Evolutionary conservation across 768 basidiomycete species (phyloP).

Genomic region (Lentinula sp.): DNA sequence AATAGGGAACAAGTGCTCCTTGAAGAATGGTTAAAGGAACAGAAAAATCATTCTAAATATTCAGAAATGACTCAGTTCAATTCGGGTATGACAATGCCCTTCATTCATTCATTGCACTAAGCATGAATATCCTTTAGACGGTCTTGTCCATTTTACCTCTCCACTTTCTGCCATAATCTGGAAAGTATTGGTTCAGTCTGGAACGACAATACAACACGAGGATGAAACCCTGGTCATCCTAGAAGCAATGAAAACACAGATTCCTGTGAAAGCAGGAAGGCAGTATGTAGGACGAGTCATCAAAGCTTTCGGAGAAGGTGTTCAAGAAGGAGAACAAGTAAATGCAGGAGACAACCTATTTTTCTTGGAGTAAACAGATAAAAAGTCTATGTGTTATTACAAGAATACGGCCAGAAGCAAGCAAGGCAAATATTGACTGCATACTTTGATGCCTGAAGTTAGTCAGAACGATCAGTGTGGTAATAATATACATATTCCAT

Average conservation of each 20-base stretch:
- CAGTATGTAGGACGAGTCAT: slow-evolving; percentile 40
- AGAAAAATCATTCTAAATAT: neutral
- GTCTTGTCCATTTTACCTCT: neutral
- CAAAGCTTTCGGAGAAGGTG: slow-evolving; percentile 29
- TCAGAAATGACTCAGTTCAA: neutral
- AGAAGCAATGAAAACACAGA: slow-evolving; percentile 66
- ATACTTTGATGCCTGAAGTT: neutral
- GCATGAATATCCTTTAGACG: neutral
- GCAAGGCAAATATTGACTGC: neutral
- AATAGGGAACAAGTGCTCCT: neutral
- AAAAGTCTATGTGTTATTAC: neutral
- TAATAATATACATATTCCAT: neutral
- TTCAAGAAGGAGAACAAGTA: slow-evolving; percentile 39
- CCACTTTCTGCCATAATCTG: neutral
- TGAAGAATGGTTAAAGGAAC: neutral
- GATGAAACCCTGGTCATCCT: slow-evolving; percentile 43
- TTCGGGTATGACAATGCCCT: neutral
- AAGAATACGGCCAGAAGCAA: neutral
- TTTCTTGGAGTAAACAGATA: slow-evolving; percentile 15
- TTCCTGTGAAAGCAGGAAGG: slow-evolving; percentile 40
- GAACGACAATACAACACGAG: slow-evolving; percentile 33
- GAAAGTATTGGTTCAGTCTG: slow-evolving; percentile 22
- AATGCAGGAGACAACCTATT: slow-evolving; percentile 41
- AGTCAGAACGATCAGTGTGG: neutral
- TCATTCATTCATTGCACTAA: no score